Conservation (phyloP, 2,329 filamentous ascomycete genomes). For the Ascochyta clinopodiicola region DNA sequence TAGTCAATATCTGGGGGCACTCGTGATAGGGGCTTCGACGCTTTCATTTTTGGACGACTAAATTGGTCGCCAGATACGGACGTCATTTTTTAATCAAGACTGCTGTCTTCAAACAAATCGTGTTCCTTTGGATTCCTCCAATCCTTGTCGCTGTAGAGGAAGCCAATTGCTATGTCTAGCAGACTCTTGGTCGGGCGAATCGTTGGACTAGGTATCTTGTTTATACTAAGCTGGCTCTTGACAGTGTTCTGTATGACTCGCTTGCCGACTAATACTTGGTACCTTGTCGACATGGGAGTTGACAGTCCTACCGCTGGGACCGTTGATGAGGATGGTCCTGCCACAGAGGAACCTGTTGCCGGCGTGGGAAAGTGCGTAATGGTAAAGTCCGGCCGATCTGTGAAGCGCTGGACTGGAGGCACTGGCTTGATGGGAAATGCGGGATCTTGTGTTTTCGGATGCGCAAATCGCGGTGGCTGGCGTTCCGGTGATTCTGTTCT, state of each 20-base stretch:
- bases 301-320: too few relatives aligned
- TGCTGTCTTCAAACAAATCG: background rate
- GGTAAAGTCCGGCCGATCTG: background rate
- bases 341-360: background rate
- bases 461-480: background rate
- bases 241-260: background rate
- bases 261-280: background rate
- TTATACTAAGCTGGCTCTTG: background rate
- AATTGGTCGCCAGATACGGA: background rate
- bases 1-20: background rate
- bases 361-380: background rate
- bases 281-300: background rate
- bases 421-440: background rate
- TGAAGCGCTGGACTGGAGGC: background rate
- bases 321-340: background rate
- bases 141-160: background rate
- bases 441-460: background rate
- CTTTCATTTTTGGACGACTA: background rate
- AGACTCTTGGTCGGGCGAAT: background rate
- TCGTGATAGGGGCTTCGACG: too few relatives aligned
- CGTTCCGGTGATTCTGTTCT: background rate
- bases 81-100: background rate
- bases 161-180: background rate
- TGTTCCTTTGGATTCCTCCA: background rate
- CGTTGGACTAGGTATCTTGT: background rate